A percentile compares a stretch with the other conserved stretches of the same genome.
phyloP scores from a whole-genome alignment of 2,329 filamentous ascomycete genomes.

The Ophioceras dolichostomum region DNA sequence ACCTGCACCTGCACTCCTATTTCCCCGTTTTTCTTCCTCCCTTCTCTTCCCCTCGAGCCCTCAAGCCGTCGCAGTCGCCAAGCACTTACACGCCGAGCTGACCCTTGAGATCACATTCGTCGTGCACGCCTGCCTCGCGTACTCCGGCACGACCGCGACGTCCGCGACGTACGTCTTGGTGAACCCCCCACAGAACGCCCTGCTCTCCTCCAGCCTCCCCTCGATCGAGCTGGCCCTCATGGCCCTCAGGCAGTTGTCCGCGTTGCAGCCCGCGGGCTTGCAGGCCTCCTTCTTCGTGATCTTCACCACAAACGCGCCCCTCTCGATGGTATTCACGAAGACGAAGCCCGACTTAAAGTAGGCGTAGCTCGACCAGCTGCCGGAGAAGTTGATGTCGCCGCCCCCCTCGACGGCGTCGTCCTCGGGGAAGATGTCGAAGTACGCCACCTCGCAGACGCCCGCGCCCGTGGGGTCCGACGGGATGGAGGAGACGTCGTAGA shows the following conservation, averaged over 20 bases:
- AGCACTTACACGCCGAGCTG: conserved; percentile 2
- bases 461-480: conserved; percentile 22
- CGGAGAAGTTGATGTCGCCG: conserved; percentile 22
- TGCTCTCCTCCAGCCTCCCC: conserved; percentile 18
- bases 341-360: conserved; percentile 24
- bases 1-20: too few relatives aligned
- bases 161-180: conserved; percentile 6
- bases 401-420: conserved; percentile 26
- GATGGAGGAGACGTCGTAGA: conserved; percentile 19
- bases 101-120: conserved; percentile 3
- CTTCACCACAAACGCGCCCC: conserved; percentile 25
- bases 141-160: conserved; percentile 4
- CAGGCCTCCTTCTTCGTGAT: conserved; percentile 2
- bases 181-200: conserved; percentile 18
- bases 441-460: conserved; percentile 27
- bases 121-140: conserved; percentile 1
- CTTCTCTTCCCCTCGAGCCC: too few relatives aligned
- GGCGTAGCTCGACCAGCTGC: conserved; percentile 31
- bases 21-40: too few relatives aligned
- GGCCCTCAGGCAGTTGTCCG: conserved; percentile 25
- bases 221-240: conserved; percentile 19
- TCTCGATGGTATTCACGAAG: conserved; percentile 35
- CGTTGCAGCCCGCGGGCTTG: conserved; percentile 6
- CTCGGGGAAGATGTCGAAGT: conserved; percentile 34
- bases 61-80: conserved; percentile 2